Percentiles rank a stretch among this genome's conserved stretches.
Conservation (phyloP, 768 basidiomycete species). For the Lactifluus subvellereus region DNA sequence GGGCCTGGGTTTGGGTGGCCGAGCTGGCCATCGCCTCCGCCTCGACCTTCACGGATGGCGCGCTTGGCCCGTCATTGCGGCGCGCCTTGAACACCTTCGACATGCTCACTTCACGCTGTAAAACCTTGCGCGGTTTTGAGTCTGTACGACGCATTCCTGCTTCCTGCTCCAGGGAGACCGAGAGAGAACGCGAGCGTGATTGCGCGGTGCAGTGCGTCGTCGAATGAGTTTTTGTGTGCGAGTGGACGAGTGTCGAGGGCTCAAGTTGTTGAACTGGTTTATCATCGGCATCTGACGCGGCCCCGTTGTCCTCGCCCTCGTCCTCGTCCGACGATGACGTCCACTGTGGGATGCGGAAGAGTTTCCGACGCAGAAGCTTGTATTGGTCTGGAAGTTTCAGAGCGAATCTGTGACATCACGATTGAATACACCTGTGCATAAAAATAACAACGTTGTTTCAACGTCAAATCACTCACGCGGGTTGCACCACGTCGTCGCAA, state of each 20-base stretch:
- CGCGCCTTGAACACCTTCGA: conserved; percentile 58
- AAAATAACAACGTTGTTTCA: background rate
- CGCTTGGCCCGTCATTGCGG: conserved; percentile 16
- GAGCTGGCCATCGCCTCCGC: background rate
- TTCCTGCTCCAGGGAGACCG: conserved; percentile 66
- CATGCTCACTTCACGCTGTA: conserved; percentile 77
- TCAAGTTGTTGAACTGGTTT: background rate
- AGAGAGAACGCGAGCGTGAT: conserved; percentile 39
- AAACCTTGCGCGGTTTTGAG: conserved; percentile 39
- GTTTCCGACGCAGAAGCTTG: conserved; percentile 25
- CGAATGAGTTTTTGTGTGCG: background rate
- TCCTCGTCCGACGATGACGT: conserved; percentile 10
- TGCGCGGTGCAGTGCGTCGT: background rate
- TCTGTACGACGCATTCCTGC: conserved; percentile 36
- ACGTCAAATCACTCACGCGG: conserved; percentile 40
- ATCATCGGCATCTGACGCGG: background rate
- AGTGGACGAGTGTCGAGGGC: background rate
- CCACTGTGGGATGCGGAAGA: conserved; percentile 23
- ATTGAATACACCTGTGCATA: background rate
- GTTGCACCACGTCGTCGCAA: conserved; percentile 60
- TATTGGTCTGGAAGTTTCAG: conserved; percentile 10
- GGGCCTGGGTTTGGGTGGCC: conserved; percentile 23
- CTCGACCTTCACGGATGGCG: conserved; percentile 25
- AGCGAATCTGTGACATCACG: conserved; percentile 1
- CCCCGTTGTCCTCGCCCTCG: conserved; percentile 9